A percentile compares a stretch with the other conserved stretches of the same genome.
Evolutionary conservation across 2,329 filamentous ascomycete species (phyloP).

Genomic region (Colletotrichum noveboracense): DNA sequence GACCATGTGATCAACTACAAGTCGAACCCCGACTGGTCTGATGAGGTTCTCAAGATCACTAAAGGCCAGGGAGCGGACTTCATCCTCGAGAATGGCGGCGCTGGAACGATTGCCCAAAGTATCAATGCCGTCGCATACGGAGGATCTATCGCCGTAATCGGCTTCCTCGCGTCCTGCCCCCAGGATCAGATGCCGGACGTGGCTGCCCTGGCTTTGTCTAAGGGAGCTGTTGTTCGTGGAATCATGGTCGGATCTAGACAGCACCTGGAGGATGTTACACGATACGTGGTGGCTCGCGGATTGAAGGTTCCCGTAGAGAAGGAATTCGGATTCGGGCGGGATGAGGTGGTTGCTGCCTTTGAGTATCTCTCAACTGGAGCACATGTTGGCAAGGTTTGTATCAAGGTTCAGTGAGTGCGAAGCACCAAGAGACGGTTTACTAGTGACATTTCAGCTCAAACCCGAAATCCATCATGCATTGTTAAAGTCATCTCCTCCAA

Average conservation of each 20-base stretch:
- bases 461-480: background rate
- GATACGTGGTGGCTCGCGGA: slow-evolving; percentile 30
- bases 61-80: slow-evolving; percentile 47
- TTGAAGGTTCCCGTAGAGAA: slow-evolving; percentile 36
- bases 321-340: slow-evolving; percentile 34
- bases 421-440: background rate
- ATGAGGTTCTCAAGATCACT: slow-evolving; percentile 48
- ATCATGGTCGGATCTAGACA: slow-evolving; percentile 38
- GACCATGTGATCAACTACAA: slow-evolving; percentile 55
- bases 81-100: slow-evolving; percentile 44
- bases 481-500: no score
- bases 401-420: slow-evolving; percentile 12
- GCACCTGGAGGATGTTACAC: slow-evolving; percentile 36
- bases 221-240: slow-evolving; percentile 37
- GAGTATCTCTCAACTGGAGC: slow-evolving; percentile 15
- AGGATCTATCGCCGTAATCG: slow-evolving; percentile 50
- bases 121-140: slow-evolving; percentile 48
- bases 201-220: slow-evolving; percentile 29
- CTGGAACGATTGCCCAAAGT: slow-evolving; percentile 47
- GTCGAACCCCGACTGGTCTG: slow-evolving; percentile 46
- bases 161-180: slow-evolving; percentile 34
- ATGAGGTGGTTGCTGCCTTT: slow-evolving; percentile 26
- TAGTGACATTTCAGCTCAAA: background rate
- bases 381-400: slow-evolving; percentile 43
- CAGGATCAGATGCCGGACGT: slow-evolving; percentile 36